Percentiles rank a stretch among this genome's conserved stretches.
phyloP scores from a whole-genome alignment of 2,329 filamentous ascomycete genomes.

The Niveomyces coronatus region DNA sequence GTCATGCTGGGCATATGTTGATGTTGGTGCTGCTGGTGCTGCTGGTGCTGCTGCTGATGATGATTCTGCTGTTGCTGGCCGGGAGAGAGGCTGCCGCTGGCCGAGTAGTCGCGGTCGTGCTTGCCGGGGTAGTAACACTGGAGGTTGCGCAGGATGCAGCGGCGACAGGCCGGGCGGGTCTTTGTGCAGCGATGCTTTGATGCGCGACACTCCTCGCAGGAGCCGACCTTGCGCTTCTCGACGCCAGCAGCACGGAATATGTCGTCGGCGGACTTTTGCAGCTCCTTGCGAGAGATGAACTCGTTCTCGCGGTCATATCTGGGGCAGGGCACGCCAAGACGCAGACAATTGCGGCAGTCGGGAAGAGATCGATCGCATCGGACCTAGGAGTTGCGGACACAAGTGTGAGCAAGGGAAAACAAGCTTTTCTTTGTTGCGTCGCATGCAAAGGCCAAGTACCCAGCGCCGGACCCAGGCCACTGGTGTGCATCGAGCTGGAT shows the following conservation, averaged over 20 bases:
- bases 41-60: not conserved
- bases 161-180: conserved; percentile 17
- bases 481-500: too few species aligned
- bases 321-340: conserved; percentile 18
- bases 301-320: conserved; percentile 14
- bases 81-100: conserved; percentile 5
- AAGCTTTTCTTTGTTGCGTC: not conserved
- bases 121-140: conserved; percentile 14
- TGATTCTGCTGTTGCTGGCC: not conserved
- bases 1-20: too few species aligned
- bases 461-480: too few species aligned
- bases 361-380: conserved; percentile 16
- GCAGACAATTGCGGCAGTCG: conserved; percentile 14
- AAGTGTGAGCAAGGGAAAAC: not conserved
- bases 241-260: conserved; percentile 19
- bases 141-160: conserved; percentile 16
- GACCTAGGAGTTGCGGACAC: conserved; percentile 11
- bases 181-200: conserved; percentile 19
- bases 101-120: conserved; percentile 9
- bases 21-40: too few species aligned
- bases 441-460: not conserved
- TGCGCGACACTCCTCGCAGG: conserved; percentile 18
- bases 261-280: conserved; percentile 16
- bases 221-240: conserved; percentile 18
- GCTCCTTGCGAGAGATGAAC: conserved; percentile 14